Evolutionary conservation across 75 land plant genomes (phyloP).

Genomic region (Cunninghamia lanceolata): DNA sequence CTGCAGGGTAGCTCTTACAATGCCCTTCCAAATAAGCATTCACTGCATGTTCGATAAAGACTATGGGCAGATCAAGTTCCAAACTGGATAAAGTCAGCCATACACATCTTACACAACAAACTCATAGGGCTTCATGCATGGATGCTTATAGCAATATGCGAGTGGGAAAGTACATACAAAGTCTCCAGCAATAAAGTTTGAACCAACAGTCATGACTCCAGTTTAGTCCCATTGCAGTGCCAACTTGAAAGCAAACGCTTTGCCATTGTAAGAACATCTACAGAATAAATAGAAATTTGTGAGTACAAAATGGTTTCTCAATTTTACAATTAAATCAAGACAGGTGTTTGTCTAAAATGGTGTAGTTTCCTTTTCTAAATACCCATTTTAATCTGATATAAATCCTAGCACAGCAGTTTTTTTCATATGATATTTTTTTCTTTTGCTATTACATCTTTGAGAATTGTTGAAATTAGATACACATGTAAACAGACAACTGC

Average conservation of each 20-base stretch:
- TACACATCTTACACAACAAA: neutral
- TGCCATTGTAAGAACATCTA: neutral
- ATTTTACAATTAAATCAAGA: neutral
- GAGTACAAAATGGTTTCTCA: neutral
- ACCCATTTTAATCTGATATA: neutral
- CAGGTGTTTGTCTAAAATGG: neutral
- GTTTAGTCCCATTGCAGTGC: neutral
- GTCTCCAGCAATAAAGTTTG: neutral
- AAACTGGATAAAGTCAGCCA: neutral
- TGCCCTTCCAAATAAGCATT: slow-evolving; percentile 1
- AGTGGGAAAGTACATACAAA: neutral
- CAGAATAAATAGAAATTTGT: neutral
- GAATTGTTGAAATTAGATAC: neutral
- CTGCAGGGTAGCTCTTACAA: neutral
- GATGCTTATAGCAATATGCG: neutral
- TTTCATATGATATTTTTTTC: neutral
- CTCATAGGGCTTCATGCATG: neutral
- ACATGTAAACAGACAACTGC: neutral
- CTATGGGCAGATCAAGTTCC: neutral
- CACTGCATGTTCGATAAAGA: neutral
- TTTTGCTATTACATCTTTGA: neutral
- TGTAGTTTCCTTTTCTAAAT: neutral
- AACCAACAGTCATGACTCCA: neutral
- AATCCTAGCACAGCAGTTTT: neutral
- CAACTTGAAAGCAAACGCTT: neutral